Evolutionary conservation across 495 filamentous ascomycete genomes (phyloP).

Genomic region (Pyrenula massariospora): DNA sequence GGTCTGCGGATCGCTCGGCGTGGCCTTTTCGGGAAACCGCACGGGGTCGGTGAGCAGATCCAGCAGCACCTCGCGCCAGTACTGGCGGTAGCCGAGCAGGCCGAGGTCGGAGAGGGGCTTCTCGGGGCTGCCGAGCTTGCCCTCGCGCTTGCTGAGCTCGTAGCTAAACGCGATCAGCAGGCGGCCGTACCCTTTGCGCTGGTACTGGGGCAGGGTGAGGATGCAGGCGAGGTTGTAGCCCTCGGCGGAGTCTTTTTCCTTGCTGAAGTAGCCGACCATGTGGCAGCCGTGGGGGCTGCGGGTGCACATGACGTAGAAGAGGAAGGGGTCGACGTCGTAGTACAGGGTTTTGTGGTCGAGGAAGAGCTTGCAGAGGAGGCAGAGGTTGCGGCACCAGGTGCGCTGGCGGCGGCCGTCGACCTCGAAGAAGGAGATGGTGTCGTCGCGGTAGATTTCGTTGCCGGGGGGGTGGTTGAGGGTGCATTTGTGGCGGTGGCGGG

Average conservation of each 20-base stretch:
- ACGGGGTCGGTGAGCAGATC: constrained; percentile 58
- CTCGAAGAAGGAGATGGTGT: constrained; percentile 91
- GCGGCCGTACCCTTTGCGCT: constrained; percentile 85
- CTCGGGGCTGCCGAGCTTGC: constrained; percentile 87
- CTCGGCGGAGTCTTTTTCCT: constrained; percentile 93
- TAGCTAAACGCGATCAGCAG: constrained; percentile 96
- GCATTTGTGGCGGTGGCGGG: constrained; percentile 80
- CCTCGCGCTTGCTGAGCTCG: constrained; percentile 89
- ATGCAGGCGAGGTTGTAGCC: constrained; percentile 98
- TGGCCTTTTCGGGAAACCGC: constrained; percentile 3
- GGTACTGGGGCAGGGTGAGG: constrained; percentile 88
- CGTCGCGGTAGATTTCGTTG: constrained; percentile 96
- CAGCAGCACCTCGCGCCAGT: constrained; percentile 90
- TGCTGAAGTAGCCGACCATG: constrained; percentile 92
- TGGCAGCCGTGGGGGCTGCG: constrained; percentile 81
- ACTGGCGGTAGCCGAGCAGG: constrained; percentile 82
- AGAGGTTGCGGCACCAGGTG: constrained; percentile 94
- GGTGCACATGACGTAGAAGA: constrained; percentile 96
- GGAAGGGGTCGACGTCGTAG: constrained; percentile 96
- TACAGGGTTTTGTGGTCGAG: constrained; percentile 99
- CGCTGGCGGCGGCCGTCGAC: constrained; percentile 92
- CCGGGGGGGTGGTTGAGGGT: constrained; percentile 86
- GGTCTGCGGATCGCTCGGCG: constrained; percentile 48
- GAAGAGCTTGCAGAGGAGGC: constrained; percentile 88
- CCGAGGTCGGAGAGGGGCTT: constrained; percentile 93